A percentile compares a stretch with the other conserved stretches of the same genome.
Evolutionary conservation across 2,329 filamentous ascomycete genomes (phyloP).

Genomic region (Cytospora piceae): DNA sequence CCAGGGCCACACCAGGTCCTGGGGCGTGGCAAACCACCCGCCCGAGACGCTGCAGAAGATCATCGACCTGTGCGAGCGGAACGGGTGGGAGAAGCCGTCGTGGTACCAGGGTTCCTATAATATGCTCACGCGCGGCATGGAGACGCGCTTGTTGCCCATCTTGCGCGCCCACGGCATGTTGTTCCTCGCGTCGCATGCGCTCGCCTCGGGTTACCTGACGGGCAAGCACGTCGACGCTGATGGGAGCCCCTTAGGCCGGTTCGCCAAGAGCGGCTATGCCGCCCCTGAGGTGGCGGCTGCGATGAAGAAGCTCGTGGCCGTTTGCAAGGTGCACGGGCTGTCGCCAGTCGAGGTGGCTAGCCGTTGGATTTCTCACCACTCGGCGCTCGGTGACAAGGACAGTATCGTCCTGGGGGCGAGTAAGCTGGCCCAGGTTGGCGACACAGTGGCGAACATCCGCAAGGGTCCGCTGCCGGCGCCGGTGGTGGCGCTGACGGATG

Average conservation of each 20-base stretch:
- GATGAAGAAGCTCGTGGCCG: constrained; percentile 39
- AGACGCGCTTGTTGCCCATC: constrained; percentile 42
- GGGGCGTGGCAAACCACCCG: constrained; percentile 45
- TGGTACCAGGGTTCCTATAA: constrained; percentile 48
- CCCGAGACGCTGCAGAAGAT: constrained; percentile 38
- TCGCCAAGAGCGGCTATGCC: constrained; percentile 37
- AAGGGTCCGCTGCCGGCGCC: constrained; percentile 13
- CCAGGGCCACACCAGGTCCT: constrained; percentile 39
- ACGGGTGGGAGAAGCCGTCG: constrained; percentile 42
- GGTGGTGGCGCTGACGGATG: background rate
- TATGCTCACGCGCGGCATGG: constrained; percentile 41
- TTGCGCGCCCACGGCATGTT: constrained; percentile 40
- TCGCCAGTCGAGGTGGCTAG: constrained; percentile 40
- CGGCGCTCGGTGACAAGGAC: constrained; percentile 27
- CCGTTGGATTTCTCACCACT: constrained; percentile 31
- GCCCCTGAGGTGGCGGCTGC: constrained; percentile 36
- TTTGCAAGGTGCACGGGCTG: constrained; percentile 34
- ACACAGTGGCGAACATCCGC: constrained; percentile 14
- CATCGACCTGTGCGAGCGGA: constrained; percentile 40
- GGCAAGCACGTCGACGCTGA: constrained; percentile 37
- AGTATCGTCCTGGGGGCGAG: constrained; percentile 33
- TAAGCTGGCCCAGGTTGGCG: constrained; percentile 28
- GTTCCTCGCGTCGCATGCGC: constrained; percentile 31
- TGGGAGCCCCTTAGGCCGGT: constrained; percentile 35
- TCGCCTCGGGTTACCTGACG: constrained; percentile 41